Base-by-base conservation (phyloP, 208 protist species). In the Leishmania arabica region DNA sequence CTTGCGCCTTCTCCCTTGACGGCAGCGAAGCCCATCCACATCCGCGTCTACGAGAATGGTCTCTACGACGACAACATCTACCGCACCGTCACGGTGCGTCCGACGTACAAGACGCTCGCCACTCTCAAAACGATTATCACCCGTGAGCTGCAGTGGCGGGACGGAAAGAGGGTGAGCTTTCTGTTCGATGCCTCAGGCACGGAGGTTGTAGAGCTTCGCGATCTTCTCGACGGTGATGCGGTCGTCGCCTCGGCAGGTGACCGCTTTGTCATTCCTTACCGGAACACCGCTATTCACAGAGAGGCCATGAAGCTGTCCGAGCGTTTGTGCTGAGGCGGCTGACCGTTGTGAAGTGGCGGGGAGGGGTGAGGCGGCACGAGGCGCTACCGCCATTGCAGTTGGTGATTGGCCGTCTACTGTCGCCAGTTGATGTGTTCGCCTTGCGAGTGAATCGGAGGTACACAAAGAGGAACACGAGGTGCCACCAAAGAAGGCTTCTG, bases 41-140 rank as follows among this genome's bases (percentile, higher is more conserved):
- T 98, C 42, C 86, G 89, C 47, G 91, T 98, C 34, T 98, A 93
- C 83, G 91, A 93, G 75, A 98, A 98, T 84, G 95, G 95, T 13
- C 54, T 89, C 34, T 98, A 98, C 86, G 95, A 94, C 60, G 91
- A 94, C 77, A 83, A 87, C 81, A 70, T 73, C 69, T 96, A 91
- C 78, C 86, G 85, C 49, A 98, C 92, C 9, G 84, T 98, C 47
- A 97, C 95, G 15, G 87, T 98, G 54, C 90, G 95, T 4, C 89
- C 92, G 13, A 93, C 89, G 9, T 95, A 94, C 87, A 96, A 96
- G 79, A 96, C 93, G 27, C 83, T 98, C 42, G 76, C 51, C 21
- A 81, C 94, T 15, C 68, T 98, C 40, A 85, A 89, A 47, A 88
- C 89, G n/a, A 86, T 93, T 42, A 88, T 98, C 71, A 91, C 89